Base-by-base conservation (phyloP, 129 eudicot genomes). In the Pseudognaphalium luteoalbum region DNA sequence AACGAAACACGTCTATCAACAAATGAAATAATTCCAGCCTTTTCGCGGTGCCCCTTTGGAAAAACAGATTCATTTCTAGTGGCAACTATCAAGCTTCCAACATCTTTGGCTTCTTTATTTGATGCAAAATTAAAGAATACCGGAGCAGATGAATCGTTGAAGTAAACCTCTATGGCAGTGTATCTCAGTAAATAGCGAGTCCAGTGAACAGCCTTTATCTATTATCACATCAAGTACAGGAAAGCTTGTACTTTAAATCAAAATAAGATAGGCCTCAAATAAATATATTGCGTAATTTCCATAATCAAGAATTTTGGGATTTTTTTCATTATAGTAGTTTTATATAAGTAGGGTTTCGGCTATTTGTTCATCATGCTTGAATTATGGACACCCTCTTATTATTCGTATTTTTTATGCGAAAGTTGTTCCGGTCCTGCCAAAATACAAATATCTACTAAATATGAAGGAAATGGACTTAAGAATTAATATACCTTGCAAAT, bases 201-300 rank as follows among this genome's bases (percentile, higher is more conserved):
- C 99, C 97, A 95, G 69, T 95, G 97, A 68, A 95, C 99, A 80
- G 92, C 94, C 81, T 91, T 95, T 79, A 95, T 82, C 99, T 95
- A 65, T 65, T 70, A 81, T 37, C 76, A 81, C 11, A 71, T 51
- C 73, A 62, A 61, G 78, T 56, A 73, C 29, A 77, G 17, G 30
- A 9, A 47, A 72, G 19, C 12, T 34, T 57, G 67, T 54, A 81
- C 25, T 58, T 64, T 34, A 63, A 17, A 62, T 30, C 2, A 19
- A 57, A 6, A 54, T n/a, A 57, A 19, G 29, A 57, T 19, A 1
- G 62, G 62, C 62, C 59, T 57, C 62, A 57, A 57, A 57, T n/a
- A n/a, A 19, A 9, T n/a, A 6, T 4, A 54, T 19, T 5, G 11
- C 1, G 22, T 54, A 1, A 54, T 21, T 57, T 57, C 52, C 52